A percentile compares a stretch with the other conserved stretches of the same genome.
These are phyloP conservation scores for Fomitopsis pinicola DNA, from an alignment of 1,284 basidiomycete species.

Conservation along the genomic window DNA sequence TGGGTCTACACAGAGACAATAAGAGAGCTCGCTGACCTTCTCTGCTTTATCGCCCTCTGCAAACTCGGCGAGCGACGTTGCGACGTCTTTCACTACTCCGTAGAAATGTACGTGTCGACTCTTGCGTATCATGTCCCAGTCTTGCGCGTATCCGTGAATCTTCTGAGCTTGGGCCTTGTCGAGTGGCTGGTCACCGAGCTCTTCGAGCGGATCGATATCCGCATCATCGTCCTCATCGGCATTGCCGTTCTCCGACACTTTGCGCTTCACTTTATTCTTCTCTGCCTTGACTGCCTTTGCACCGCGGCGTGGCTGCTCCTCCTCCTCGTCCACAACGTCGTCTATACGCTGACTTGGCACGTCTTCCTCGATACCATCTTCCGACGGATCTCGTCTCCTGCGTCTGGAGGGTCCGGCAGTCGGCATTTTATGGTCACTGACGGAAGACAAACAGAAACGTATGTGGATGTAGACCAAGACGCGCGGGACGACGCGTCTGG, in stretches of 20 bases:
- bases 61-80: conserved; percentile 57
- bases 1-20: neutral
- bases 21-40: conserved; percentile 35
- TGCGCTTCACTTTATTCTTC: conserved; percentile 41
- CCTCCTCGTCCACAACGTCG: conserved; percentile 41
- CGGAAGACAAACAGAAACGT: neutral
- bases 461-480: neutral
- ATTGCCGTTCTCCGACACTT: conserved; percentile 30
- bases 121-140: conserved; percentile 53
- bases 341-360: conserved; percentile 29
- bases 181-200: conserved; percentile 61
- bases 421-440: conserved; percentile 32
- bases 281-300: conserved; percentile 24
- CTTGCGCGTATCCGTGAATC: conserved; percentile 49
- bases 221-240: conserved; percentile 28
- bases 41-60: conserved; percentile 48
- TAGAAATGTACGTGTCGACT: conserved; percentile 42
- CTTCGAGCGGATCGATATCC: conserved; percentile 29
- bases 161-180: conserved; percentile 43
- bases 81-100: conserved; percentile 49
- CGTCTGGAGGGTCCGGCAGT: conserved; percentile 39
- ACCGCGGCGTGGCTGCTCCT: conserved; percentile 37
- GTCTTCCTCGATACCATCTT: conserved; percentile 61
- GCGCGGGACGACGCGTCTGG: conserved; percentile 15
- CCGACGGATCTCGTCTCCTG: conserved; percentile 35